Conservation (phyloP, 768 basidiomycete genomes). For the Russula virescens region DNA sequence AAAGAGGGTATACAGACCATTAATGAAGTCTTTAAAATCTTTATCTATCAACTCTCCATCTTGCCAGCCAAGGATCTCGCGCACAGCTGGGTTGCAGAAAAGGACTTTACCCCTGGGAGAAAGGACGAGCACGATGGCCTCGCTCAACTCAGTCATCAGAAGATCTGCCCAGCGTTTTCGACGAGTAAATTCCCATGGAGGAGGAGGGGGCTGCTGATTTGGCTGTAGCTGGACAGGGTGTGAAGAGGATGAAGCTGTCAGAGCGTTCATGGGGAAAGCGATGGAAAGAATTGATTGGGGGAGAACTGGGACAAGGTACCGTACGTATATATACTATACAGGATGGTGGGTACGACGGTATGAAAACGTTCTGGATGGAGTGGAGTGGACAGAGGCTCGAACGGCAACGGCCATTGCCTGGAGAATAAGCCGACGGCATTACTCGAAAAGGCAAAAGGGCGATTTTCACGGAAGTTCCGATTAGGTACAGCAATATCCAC, state of each 20-base stretch:
- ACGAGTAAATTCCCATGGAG: constrained; percentile 73
- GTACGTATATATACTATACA: not conserved
- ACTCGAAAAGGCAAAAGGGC: constrained; percentile 3
- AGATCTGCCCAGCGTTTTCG: constrained; percentile 85
- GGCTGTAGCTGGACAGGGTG: constrained; percentile 5
- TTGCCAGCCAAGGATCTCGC: constrained; percentile 72
- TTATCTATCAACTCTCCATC: constrained; percentile 66
- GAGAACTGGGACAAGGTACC: not conserved
- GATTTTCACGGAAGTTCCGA: constrained; percentile 3
- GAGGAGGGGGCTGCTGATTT: constrained; percentile 19
- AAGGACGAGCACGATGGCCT: constrained; percentile 63
- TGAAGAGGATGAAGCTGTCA: constrained; percentile 9
- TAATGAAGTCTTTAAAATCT: constrained; percentile 58
- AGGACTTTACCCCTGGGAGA: constrained; percentile 57
- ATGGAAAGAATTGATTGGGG: not conserved
- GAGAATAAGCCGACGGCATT: constrained; percentile 14
- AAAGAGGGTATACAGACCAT: constrained; percentile 30
- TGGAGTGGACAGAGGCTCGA: too few species aligned
- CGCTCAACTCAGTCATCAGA: constrained; percentile 67
- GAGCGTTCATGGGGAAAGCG: constrained; percentile 11
- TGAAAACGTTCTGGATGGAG: too few species aligned
- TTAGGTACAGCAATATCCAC: constrained; percentile 76
- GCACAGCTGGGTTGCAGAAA: constrained; percentile 62
- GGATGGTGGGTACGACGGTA: too few species aligned
- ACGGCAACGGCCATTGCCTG: constrained; percentile 12